Base-by-base conservation (phyloP, 2,329 filamentous ascomycete species). In the Leptodontidium sp. region DNA sequence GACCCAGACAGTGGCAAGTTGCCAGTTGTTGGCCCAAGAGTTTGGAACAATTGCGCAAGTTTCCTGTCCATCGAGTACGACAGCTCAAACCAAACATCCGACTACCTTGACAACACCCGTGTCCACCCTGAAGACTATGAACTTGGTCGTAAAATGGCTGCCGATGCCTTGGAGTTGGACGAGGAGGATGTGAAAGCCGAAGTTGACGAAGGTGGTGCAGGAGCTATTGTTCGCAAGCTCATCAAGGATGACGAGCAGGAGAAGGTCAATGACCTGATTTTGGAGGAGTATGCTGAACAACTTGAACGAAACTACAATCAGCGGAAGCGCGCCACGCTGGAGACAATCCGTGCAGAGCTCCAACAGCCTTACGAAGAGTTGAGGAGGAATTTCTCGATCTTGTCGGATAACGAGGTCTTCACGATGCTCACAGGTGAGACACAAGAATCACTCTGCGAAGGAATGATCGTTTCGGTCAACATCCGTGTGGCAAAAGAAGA, bases 121-220 rank as follows among this genome's bases (percentile, higher is more conserved):
- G 94, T 99, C 21, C 96, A 99, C 77, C 96, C 96, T 1, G 96
- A 99, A 83, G 96, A 99, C 79, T 99, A 99, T 80, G 96, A 99
- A 75, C 90, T 99, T 70, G 96, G 94, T 61, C 93, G 95, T 75
- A 99, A 99, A 82, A 98, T 99, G 91, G 96, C 96, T 24, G 96
- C 96, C 3, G 96, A 99, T 84, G 96, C 96, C 17, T 85, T 99
- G 59, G 95, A 98, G 78, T 86, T 99, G 73, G 96, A 99, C 75
- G 96, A 99, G 81, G 96, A 99, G 82, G 96, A 99, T 76, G 93
- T 99, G 78, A 97, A 97, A 81, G 93, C 92, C 1, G 94, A 98
- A 81, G 92, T 91, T 5, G 93, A 97, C 73, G 93, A 98, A 77
- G 93, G 94, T 72, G 96, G 96, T 0, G 86, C 92, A 0, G 94